Conservation (phyloP, 2,329 filamentous ascomycete species). For the Aspergillus fijiensis region DNA sequence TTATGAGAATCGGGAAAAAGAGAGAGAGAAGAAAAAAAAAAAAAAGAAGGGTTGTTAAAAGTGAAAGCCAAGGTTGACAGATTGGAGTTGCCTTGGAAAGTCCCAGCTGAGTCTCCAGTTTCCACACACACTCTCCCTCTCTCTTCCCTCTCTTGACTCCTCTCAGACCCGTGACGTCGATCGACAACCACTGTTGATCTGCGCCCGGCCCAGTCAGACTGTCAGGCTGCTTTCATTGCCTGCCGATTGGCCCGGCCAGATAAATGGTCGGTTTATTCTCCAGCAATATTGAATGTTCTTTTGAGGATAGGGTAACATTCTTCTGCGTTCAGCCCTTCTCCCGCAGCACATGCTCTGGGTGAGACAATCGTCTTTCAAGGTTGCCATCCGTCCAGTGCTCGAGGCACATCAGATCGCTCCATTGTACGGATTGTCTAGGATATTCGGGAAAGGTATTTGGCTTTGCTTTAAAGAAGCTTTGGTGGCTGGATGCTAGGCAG, state of each 20-base stretch:
- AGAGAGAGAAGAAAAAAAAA: neutral
- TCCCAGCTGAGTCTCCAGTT: neutral
- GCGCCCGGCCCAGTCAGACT: neutral
- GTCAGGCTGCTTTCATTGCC: neutral
- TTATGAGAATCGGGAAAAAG: neutral
- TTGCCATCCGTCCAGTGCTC: neutral
- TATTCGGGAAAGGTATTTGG: no score
- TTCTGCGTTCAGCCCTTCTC: neutral
- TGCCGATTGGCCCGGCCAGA: neutral
- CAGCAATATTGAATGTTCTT: no score
- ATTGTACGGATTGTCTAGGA: neutral
- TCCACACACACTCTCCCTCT: neutral
- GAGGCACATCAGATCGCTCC: neutral
- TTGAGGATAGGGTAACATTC: neutral
- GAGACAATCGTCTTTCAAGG: no score
- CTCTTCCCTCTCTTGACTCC: neutral
- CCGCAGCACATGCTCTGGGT: neutral
- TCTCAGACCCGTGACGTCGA: constrained; percentile 9
- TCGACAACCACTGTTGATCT: neutral
- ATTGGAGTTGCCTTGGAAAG: neutral
- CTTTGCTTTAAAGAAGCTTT: neutral
- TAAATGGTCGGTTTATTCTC: no score
- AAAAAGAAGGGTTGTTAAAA: neutral
- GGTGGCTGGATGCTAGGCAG: neutral
- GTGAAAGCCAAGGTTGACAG: neutral